Base-by-base conservation (phyloP, 2,329 filamentous ascomycete species). In the Bipolaris victoriae region DNA sequence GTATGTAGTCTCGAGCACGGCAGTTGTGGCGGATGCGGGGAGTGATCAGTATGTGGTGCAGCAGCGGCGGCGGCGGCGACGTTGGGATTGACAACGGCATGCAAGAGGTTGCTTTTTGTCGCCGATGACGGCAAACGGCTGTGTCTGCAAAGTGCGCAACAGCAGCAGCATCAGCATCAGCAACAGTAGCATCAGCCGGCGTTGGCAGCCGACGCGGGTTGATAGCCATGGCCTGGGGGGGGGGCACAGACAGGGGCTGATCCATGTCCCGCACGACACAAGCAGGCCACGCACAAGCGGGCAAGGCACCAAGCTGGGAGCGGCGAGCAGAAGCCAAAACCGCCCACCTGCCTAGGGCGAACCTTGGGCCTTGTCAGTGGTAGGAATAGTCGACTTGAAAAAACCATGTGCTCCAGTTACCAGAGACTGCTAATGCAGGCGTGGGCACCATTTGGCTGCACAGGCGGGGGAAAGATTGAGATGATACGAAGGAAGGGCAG, bases 311-410 rank as follows among this genome's bases (percentile, higher is more conserved):
- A 16, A 18, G n/a, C n/a, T 39, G 39, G 31, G 16, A 26, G 48
- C 36, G 55, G 58, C 58, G 52, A 58, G 33, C 26, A 60, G 55
- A 49, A 54, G 57, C 55, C 61, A 57, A 63, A 66, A 56, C 52
- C 47, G 47, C 57, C 56, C 46, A 55, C 48, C 18, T n/a, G 35
- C 24, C 24, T 56, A 52, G 58, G 29, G 35, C 44, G 33, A 57
- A 61, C 24, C 47, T 61, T 63, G 37, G 15, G 36, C 37, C 36
- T 39, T 40, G 26, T 49, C 45, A 26, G 37, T 43, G 52, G 41
- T n/a, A 16, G 36, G 15, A 20, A 39, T 20, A 39, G 22, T 24
- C 39, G 40, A 49, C 31, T 16, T 18, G 43, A 31, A 46, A 52
- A 58, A 56, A 51, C 56, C 43, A 57, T 60, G 58, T 29, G 26